phyloP scores from a whole-genome alignment of 768 basidiomycete genomes.

The Ramaria rubella region DNA sequence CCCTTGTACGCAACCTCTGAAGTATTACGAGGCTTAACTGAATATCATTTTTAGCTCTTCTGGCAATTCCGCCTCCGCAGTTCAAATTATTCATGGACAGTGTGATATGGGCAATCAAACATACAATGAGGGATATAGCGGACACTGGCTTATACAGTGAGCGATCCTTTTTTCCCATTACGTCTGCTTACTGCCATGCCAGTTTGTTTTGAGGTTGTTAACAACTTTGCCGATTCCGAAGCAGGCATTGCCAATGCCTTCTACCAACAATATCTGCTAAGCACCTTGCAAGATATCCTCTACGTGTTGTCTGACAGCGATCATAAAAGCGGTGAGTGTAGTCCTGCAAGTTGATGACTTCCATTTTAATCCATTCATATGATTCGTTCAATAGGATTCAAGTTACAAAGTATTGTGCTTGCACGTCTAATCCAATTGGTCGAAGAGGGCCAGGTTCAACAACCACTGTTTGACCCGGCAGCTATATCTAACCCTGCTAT shows the following conservation, averaged over 20 bases:
- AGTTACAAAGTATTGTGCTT: slow-evolving; percentile 37
- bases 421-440: slow-evolving; percentile 38
- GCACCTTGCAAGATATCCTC: slow-evolving; percentile 39
- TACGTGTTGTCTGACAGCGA: slow-evolving; percentile 44
- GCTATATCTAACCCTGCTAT: slow-evolving; percentile 31
- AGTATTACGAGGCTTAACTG: slow-evolving; percentile 12
- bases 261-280: slow-evolving; percentile 41
- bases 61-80: slow-evolving; percentile 34
- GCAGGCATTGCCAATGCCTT: slow-evolving; percentile 37
- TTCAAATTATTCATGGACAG: slow-evolving; percentile 46
- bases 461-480: slow-evolving; percentile 38
- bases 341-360: background rate
- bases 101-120: slow-evolving; percentile 45
- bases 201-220: slow-evolving; percentile 41
- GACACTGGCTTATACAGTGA: slow-evolving; percentile 37
- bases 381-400: slow-evolving; percentile 44
- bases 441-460: slow-evolving; percentile 32
- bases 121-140: slow-evolving; percentile 42
- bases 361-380: background rate
- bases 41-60: slow-evolving; percentile 23
- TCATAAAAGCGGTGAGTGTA: slow-evolving; percentile 38
- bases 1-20: slow-evolving; percentile 26
- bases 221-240: slow-evolving; percentile 38
- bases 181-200: slow-evolving; percentile 7
- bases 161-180: slow-evolving; percentile 14